phyloP scores from a whole-genome alignment of 2,329 filamentous ascomycete species.

The Trichoderma sp. region DNA sequence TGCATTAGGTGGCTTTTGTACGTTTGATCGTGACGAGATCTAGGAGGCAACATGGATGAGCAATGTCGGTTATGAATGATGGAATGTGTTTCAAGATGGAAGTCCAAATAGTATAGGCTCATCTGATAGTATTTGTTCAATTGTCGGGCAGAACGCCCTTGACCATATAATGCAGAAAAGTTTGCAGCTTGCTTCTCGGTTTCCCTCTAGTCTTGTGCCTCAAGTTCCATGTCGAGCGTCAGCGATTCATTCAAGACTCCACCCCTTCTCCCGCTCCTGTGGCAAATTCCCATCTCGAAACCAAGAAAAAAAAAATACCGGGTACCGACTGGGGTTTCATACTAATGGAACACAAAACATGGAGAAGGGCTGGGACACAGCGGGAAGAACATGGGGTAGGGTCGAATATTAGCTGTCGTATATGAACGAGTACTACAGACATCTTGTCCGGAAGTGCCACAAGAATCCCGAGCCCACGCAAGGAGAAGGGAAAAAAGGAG shows the following conservation, averaged over 20 bases:
- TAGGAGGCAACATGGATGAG: neutral
- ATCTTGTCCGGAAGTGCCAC: neutral
- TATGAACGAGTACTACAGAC: neutral
- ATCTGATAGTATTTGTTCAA: neutral
- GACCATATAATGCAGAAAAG: neutral
- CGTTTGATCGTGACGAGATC: neutral
- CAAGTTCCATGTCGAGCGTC: neutral
- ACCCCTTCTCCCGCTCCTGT: neutral
- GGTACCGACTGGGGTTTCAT: slow-evolving; percentile 11
- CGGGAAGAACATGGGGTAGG: neutral
- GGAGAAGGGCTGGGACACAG: neutral
- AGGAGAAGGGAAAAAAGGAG: neutral
- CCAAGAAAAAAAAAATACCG: neutral
- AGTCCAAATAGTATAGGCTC: neutral
- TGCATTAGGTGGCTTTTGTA: neutral
- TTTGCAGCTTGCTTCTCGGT: neutral
- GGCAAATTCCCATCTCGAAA: neutral
- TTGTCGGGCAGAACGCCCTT: neutral
- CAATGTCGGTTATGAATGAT: neutral
- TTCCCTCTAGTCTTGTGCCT: neutral
- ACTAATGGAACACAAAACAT: neutral
- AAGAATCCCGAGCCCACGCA: neutral
- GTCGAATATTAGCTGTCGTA: slow-evolving; percentile 6
- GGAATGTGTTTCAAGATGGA: neutral
- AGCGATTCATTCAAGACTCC: neutral